Percentiles rank a stretch among this genome's conserved stretches.
These are phyloP conservation scores for Aspergillus viridinutans DNA, from an alignment of 2,329 filamentous ascomycete species.

Conservation along the genomic window DNA sequence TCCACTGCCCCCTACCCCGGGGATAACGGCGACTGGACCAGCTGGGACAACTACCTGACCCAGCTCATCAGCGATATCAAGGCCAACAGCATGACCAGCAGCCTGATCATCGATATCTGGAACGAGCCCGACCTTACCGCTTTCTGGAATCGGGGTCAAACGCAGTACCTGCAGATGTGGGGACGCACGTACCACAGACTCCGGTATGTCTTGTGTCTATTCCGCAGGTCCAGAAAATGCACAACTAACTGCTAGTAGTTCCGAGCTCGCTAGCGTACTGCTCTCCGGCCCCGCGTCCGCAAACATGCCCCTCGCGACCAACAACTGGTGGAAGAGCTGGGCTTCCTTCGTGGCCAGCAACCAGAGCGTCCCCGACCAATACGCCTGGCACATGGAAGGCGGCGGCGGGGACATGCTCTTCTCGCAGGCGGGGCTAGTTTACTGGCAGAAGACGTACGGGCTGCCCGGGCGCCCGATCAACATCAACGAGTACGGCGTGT, in stretches of 20 bases:
- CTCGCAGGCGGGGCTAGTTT: conserved; percentile 21
- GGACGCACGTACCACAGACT: conserved; percentile 36
- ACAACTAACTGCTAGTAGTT: not conserved
- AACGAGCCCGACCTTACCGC: conserved; percentile 47
- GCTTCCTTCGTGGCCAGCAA: conserved; percentile 32
- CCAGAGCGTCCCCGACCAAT: conserved; percentile 41
- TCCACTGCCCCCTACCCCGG: conserved; percentile 1
- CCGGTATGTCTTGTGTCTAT: conserved; percentile 22
- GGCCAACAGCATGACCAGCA: conserved; percentile 25
- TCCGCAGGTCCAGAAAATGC: too few relatives aligned
- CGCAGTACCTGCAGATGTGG: conserved; percentile 43
- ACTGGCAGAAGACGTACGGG: conserved; percentile 23
- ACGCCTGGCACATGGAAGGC: conserved; percentile 43
- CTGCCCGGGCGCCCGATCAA: conserved; percentile 38
- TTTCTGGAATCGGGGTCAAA: conserved; percentile 36
- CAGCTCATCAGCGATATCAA: conserved; percentile 19
- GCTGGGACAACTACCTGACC: conserved; percentile 10
- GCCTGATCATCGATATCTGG: conserved; percentile 49
- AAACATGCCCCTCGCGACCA: conserved; percentile 24
- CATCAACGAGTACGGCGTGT: conserved; percentile 48
- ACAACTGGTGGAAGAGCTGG: conserved; percentile 43
- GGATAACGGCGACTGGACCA: conserved; percentile 3
- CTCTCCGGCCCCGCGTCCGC: conserved; percentile 41
- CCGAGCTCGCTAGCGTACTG: conserved; percentile 11
- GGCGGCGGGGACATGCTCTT: conserved; percentile 27